These are phyloP conservation scores for rapeseed (Brassica napus) DNA, from an alignment of 345 rosid species.

Conservation along the genomic window Da-Ae NC_063439.1:28047001-28047500, in stretches of 20 bases:
- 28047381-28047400: constrained; percentile 89
- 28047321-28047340: not conserved
- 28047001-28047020: not conserved
- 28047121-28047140: constrained; percentile 99
- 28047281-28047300: constrained; percentile 44
- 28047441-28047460: constrained; percentile 68
- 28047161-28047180: constrained; percentile 82
- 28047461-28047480: constrained; percentile 63
- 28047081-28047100: constrained; percentile 96
- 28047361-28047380: constrained; percentile 89
- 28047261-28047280: constrained; percentile 99
- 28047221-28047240: constrained; percentile 19
- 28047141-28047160: constrained; percentile 99
- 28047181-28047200: not conserved
- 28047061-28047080: constrained; percentile 88
- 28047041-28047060: constrained; percentile 99
- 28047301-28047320: not conserved
- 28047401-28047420: constrained; percentile 94
- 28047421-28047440: constrained; percentile 94
- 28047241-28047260: constrained; percentile 99
- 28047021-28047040: constrained; percentile 68
- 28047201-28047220: not conserved
- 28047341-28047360: constrained; percentile 27
- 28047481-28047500: constrained; percentile 56
- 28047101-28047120: constrained; percentile 83